Percentiles rank a stretch among this genome's conserved stretches.
phyloP scores from a whole-genome alignment of 768 basidiomycete species.

The Suillus paluster region DNA sequence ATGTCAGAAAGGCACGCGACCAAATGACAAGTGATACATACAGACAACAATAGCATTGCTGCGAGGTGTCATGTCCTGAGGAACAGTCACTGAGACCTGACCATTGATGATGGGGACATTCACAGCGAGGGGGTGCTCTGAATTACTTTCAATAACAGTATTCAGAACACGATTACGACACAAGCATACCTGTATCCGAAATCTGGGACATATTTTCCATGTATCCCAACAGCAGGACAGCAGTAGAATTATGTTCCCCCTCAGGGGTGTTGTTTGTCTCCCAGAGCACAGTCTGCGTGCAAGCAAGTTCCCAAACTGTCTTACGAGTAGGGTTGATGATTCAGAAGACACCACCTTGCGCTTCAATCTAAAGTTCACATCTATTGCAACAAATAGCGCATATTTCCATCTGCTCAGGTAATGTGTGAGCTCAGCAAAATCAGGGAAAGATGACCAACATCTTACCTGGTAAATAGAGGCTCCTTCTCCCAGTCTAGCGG shows the following conservation, averaged over 20 bases:
- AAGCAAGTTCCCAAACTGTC: no score
- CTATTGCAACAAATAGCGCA: no score
- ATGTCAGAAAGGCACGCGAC: background rate
- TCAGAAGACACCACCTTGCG: no score
- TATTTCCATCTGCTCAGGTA: constrained; percentile 40
- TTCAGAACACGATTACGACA: background rate
- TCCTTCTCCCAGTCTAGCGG: constrained; percentile 8
- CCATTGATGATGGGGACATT: constrained; percentile 59
- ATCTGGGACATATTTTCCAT: no score
- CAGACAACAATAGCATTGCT: constrained; percentile 56
- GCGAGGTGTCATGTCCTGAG: constrained; percentile 42
- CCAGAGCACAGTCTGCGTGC: no score
- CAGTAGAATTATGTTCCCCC: no score
- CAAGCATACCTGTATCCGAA: constrained; percentile 48
- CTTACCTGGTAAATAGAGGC: background rate
- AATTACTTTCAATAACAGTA: constrained; percentile 11
- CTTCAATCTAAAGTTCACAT: no score
- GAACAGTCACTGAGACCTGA: constrained; percentile 57
- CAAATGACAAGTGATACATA: no score
- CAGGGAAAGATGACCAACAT: background rate
- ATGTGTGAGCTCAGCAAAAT: no score
- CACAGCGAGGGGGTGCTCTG: constrained; percentile 62
- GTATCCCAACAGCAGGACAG: no score
- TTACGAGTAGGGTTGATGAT: no score
- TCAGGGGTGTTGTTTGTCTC: no score